phyloP scores from a whole-genome alignment of 805 yeast species.

The Pichia rugopelliculosa region DNA sequence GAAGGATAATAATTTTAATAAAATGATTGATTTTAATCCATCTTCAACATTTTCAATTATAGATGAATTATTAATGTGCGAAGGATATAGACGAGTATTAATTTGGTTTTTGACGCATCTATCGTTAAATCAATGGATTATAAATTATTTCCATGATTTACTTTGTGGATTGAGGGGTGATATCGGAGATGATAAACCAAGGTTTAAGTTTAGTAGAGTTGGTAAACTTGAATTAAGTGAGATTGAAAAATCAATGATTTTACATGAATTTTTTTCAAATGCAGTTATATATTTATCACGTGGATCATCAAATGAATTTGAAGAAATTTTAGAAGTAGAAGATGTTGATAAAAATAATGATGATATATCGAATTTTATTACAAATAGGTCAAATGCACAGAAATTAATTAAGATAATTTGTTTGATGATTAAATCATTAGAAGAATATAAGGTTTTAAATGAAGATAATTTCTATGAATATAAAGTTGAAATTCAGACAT shows the following conservation, averaged over 20 bases:
- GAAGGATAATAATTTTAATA: conserved; percentile 40
- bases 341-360: background rate
- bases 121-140: conserved; percentile 45
- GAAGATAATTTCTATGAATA: conserved; percentile 42
- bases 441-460: conserved; percentile 34
- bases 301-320: conserved; percentile 23
- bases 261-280: conserved; percentile 64
- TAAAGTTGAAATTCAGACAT: conserved; percentile 49
- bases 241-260: conserved; percentile 56
- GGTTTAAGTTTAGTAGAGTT: conserved; percentile 43
- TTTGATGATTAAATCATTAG: conserved; percentile 50
- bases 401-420: conserved; percentile 50
- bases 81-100: conserved; percentile 53
- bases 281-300: conserved; percentile 38
- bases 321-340: conserved; percentile 9
- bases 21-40: conserved; percentile 41
- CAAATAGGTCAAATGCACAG: conserved; percentile 27
- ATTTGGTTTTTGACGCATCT: conserved; percentile 65
- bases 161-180: conserved; percentile 51
- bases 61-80: conserved; percentile 67
- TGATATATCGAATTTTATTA: conserved; percentile 15
- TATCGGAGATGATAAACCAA: conserved; percentile 12
- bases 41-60: conserved; percentile 46
- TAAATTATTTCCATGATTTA: conserved; percentile 58
- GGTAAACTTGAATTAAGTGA: conserved; percentile 49